These are phyloP conservation scores for Trichoderma erinaceum DNA, from an alignment of 495 filamentous ascomycete species.

Conservation along the genomic window DNA sequence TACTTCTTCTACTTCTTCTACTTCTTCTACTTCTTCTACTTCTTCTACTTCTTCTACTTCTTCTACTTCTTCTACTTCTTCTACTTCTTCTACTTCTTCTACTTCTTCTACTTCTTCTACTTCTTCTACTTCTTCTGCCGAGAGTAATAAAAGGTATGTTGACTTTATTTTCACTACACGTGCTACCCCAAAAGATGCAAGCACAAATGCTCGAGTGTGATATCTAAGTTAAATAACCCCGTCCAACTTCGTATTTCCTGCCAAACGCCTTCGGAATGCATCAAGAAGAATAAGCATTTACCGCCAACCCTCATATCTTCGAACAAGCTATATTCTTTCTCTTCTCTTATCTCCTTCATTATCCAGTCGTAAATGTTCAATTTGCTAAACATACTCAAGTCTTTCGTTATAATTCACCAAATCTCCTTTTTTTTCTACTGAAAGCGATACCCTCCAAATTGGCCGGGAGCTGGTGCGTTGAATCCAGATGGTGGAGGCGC, in stretches of 20 bases:
- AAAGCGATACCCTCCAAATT: slow-evolving; percentile 17
- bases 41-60: too few species aligned
- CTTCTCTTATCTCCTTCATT: neutral
- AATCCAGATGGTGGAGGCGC: slow-evolving; percentile 7
- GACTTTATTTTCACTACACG: too few species aligned
- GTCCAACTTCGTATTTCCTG: slow-evolving; percentile 8
- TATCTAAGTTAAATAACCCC: slow-evolving; percentile 10
- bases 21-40: too few species aligned
- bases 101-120: too few species aligned
- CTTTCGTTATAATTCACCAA: slow-evolving; percentile 52
- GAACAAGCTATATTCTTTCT: neutral
- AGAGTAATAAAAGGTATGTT: too few species aligned
- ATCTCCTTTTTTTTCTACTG: slow-evolving; percentile 40
- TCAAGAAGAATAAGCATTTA: slow-evolving; percentile 5
- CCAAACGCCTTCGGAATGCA: slow-evolving; percentile 12
- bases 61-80: too few species aligned
- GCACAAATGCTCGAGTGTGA: neutral
- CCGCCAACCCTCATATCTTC: neutral
- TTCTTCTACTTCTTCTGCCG: too few species aligned
- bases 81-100: too few species aligned
- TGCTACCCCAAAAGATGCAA: neutral
- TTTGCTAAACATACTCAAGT: slow-evolving; percentile 64
- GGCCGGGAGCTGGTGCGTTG: slow-evolving; percentile 1
- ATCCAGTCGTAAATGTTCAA: neutral
- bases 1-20: too few species aligned